Conservation (phyloP, 148 eudicot species). For the Rhododendron griersonianum region DNA sequence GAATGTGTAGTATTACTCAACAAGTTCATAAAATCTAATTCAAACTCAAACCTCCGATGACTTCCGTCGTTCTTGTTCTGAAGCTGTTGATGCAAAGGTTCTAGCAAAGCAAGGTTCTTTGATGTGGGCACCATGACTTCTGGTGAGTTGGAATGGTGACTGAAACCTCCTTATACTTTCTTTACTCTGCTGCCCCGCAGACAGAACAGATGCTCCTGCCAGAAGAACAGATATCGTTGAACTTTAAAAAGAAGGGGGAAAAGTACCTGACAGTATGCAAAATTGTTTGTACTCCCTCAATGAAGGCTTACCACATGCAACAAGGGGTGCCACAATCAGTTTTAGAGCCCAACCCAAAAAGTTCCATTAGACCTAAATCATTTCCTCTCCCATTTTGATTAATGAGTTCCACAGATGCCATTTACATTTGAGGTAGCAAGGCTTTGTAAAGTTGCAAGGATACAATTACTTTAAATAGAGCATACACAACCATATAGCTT, state of each 20-base stretch:
- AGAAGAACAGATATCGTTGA: background rate
- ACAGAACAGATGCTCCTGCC: constrained; percentile 18
- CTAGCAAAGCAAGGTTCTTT: constrained; percentile 18
- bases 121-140: background rate
- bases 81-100: constrained; percentile 31
- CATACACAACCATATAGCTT: background rate
- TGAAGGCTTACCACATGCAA: background rate
- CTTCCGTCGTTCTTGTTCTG: constrained; percentile 15
- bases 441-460: background rate
- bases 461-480: background rate
- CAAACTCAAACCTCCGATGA: constrained; percentile 23
- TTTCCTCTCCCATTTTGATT: background rate
- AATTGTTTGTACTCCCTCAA: background rate
- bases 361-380: background rate
- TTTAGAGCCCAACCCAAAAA: background rate
- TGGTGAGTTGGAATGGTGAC: constrained; percentile 20
- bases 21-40: background rate
- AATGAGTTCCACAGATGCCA: background rate
- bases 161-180: constrained; percentile 6
- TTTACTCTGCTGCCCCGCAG: constrained; percentile 8
- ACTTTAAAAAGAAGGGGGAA: background rate
- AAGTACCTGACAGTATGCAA: background rate
- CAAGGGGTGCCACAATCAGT: background rate
- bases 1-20: background rate
- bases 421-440: background rate